These are phyloP conservation scores for Puccinia brachypodii DNA, from an alignment of 1,284 basidiomycete species.

Conservation along the genomic window DNA sequence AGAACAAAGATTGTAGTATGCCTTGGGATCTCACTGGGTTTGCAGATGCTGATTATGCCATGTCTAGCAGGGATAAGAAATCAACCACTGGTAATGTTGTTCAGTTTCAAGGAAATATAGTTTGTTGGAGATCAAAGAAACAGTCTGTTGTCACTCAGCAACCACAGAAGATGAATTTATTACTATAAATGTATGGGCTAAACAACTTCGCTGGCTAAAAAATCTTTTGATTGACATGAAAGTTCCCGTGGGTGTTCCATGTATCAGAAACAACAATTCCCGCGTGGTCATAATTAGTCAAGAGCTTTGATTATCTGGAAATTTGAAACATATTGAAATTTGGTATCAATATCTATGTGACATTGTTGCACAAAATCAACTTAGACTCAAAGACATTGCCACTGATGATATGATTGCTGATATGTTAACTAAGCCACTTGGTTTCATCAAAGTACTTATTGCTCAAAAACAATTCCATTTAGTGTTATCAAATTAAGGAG, in stretches of 20 bases:
- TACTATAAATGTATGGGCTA: neutral
- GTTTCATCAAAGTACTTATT: neutral
- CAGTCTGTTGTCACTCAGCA: neutral
- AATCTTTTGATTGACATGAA: neutral
- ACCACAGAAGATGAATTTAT: slow-evolving; percentile 5
- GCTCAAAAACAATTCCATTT: neutral
- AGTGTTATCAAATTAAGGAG: neutral
- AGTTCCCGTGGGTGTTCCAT: neutral
- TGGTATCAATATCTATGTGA: neutral
- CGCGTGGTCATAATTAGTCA: neutral
- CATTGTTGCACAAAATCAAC: neutral
- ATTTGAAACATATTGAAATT: neutral
- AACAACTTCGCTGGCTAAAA: slow-evolving; percentile 11
- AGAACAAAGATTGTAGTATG: neutral
- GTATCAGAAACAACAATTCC: neutral
- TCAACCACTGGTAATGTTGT: neutral
- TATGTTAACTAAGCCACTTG: neutral
- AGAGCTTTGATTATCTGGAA: neutral
- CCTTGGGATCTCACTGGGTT: neutral
- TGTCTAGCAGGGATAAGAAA: neutral
- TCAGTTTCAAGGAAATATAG: neutral
- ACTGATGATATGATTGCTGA: slow-evolving; percentile 2
- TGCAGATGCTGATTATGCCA: slow-evolving; percentile 25
- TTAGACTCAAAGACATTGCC: neutral
- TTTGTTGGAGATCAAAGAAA: slow-evolving; percentile 29